Base-by-base conservation (phyloP, 768 basidiomycete genomes). In the Tremella yokohamensis region DNA sequence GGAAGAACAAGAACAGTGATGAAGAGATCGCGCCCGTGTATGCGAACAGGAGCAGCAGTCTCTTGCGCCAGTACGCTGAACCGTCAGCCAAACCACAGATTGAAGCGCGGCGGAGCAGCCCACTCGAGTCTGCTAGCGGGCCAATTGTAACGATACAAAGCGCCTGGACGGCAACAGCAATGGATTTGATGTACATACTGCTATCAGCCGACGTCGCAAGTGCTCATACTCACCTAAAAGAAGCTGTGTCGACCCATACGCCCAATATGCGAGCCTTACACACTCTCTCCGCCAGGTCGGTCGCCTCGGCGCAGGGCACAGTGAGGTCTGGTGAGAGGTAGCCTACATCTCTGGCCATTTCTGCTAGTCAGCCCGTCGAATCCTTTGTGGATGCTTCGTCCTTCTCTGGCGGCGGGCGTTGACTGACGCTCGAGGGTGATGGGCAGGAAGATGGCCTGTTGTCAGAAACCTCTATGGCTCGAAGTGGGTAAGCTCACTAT, bases 91-190 rank as follows among this genome's bases (percentile, higher is more conserved):
- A 16, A 45, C 42, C 11, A 18, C 39, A 40, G 18, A 45, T 15
- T 45, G 6, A 45, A 15, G 15, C 16, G n/a, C 25, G 16, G 11
- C 6, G 37, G 29, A 12, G 51, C 16, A 42, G 80, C 88, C 58
- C 65, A 93, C 91, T 85, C 61, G 88, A 84, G 77, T 98, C 90
- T 0, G 93, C 94, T 55, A 94, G 85, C 15, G 85, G 85, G 7
- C 90, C 90, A 82, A 96, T 88, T 4, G 93, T 92, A 55, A 99
- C 91, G 39, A 99, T 91, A 0, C 87, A 89, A n/a, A 97, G 68
- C 0, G 92, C 93, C 73, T 97, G 93, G 0, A 94, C 76, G 0
- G 87, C 87, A 0, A 97, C 93, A 0, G 89, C 90, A 13, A 85
- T 79, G 0, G 93, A 96, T 75, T 90, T 88, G 26, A 87, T 83